Percentiles rank a stretch among this genome's conserved stretches.
Conservation (phyloP, 306 rosid genomes). For the Casuarina glauca region DNA sequence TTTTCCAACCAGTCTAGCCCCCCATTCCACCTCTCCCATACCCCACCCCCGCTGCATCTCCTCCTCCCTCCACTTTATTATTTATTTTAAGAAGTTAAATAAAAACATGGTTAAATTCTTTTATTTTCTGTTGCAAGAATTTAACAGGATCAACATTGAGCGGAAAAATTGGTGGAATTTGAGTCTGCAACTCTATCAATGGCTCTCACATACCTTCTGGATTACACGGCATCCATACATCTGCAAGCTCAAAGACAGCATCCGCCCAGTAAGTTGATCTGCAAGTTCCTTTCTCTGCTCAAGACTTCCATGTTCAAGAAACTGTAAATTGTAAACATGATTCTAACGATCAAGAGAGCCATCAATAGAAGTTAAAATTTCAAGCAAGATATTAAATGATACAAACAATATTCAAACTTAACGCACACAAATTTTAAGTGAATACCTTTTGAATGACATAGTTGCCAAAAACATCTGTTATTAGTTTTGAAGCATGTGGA, state of each 20-base stretch:
- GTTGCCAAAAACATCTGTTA: constrained; percentile 71
- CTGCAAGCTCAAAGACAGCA: constrained; percentile 66
- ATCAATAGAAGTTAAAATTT: constrained; percentile 7
- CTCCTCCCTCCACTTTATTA: background rate
- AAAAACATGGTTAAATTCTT: background rate
- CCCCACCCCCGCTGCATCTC: too few species aligned
- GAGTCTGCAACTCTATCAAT: constrained; percentile 3
- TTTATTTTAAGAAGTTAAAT: background rate
- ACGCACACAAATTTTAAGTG: constrained; percentile 10
- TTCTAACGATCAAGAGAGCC: constrained; percentile 3
- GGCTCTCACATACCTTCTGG: constrained; percentile 57
- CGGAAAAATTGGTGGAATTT: background rate
- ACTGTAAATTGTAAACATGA: constrained; percentile 34
- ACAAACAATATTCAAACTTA: background rate
- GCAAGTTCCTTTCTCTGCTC: constrained; percentile 66
- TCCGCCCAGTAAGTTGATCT: constrained; percentile 50
- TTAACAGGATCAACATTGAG: background rate
- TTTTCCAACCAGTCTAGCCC: background rate
- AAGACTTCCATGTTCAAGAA: constrained; percentile 56
- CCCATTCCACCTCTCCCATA: too few species aligned
- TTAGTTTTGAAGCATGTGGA: constrained; percentile 54
- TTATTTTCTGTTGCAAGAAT: background rate
- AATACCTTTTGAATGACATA: constrained; percentile 72
- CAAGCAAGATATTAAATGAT: background rate
- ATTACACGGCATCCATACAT: constrained; percentile 82